These are phyloP conservation scores for Leccinum angustisporum DNA, from an alignment of 1,284 basidiomycete genomes.

Conservation along the genomic window DNA sequence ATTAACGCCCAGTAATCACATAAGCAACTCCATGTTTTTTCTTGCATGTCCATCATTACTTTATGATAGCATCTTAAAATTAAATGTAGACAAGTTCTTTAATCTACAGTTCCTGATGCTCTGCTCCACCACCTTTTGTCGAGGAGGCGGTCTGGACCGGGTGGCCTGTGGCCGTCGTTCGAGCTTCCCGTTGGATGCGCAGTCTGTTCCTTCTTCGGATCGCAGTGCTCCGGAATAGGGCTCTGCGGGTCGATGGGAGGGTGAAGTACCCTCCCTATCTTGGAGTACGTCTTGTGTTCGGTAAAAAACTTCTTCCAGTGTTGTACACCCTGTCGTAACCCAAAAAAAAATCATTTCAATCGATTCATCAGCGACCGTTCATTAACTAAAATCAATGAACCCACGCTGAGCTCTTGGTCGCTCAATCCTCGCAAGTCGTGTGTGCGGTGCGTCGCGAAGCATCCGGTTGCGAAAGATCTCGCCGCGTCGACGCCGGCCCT, in stretches of 20 bases:
- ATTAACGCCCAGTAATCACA: constrained; percentile 14
- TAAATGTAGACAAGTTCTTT: constrained; percentile 12
- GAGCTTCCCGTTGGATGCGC: constrained; percentile 14
- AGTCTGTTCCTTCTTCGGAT: constrained; percentile 51
- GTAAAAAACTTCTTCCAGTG: constrained; percentile 91
- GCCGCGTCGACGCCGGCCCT: constrained; percentile 89
- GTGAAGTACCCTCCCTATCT: constrained; percentile 75
- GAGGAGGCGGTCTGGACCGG: constrained; percentile 14
- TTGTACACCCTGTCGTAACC: constrained; percentile 55
- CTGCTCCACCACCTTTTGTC: constrained; percentile 12
- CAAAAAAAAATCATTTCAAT: background rate
- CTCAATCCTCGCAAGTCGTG: constrained; percentile 85
- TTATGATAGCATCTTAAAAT: constrained; percentile 22
- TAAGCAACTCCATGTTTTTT: constrained; percentile 22
- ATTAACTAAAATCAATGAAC: background rate
- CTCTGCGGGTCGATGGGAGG: constrained; percentile 75
- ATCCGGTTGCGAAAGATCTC: constrained; percentile 89
- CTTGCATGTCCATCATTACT: constrained; percentile 23
- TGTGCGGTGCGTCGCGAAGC: constrained; percentile 86
- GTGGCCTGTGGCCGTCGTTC: constrained; percentile 8
- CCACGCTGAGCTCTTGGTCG: constrained; percentile 68
- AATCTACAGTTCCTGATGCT: constrained; percentile 42
- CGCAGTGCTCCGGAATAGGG: constrained; percentile 80
- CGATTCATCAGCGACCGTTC: background rate
- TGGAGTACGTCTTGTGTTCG: constrained; percentile 74